Evolutionary conservation across 305 asterid species (phyloP), one percentile per base, ranked within the genome.

Genomic region (Petunia hybrid): DNA sequence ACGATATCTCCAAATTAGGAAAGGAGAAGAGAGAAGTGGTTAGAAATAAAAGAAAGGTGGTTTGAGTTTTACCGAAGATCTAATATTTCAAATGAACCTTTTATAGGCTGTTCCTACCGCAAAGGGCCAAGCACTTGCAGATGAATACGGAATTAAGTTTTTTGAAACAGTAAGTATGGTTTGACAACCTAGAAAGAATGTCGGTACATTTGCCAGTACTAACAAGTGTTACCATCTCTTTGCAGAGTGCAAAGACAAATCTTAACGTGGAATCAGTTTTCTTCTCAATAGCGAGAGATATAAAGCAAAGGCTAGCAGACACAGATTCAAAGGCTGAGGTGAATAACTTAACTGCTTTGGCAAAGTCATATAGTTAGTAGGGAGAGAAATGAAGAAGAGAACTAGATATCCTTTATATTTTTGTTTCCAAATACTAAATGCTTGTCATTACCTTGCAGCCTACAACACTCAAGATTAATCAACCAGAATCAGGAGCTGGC

Each of bases 201-300:
- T 9, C 39, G 48, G 46, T 45, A 36, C 5, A 56, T 62, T 35
- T 41, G 13, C 60, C 42, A 74, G 69, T 64, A 45, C 63, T 38
- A 62, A 46, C 71, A 9, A 73, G 56, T 36, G 10, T n/a, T 35
- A 22, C n/a, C 45, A 14, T 14, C 56, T 5, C 48, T 6, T 0
- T 82, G 87, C 88, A 89, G 91, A 89, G 91, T 84, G 91, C 91
- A 42, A 88, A 88, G 71, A 88, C 91, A 5, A 88, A 87, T 82
- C 87, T 88, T 76, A 88, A 87, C 12, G 91, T 89, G 82, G 90
- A 89, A 42, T 76, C 85, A 73, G 91, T 89, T 69, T 89, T 88
- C 90, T 87, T 85, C 77, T 87, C 91, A 53, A 89, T 87, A 75
- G 91, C 84, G 4, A 82, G 86, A 78, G 90, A 89, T 82, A 87